Evolutionary conservation across 2,329 filamentous ascomycete species (phyloP).

Genomic region (Paracoccidioides lutzii): DNA sequence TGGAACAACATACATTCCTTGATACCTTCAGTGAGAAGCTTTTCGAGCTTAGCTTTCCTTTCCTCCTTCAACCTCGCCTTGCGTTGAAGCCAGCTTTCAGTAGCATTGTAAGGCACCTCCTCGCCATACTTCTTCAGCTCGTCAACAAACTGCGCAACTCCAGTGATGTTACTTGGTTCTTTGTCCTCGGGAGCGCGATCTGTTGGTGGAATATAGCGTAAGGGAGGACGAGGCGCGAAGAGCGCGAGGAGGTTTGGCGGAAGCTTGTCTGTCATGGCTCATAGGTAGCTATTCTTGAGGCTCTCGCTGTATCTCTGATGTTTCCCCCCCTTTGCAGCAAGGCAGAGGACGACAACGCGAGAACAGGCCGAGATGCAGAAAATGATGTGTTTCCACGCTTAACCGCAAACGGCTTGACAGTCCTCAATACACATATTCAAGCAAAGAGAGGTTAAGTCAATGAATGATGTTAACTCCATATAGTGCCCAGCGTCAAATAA

Average conservation of each 20-base stretch:
- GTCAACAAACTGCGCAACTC: conserved; percentile 62
- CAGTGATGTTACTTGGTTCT: conserved; percentile 57
- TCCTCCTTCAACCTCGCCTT: conserved; percentile 74
- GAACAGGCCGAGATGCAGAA: no score
- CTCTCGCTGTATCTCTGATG: neutral
- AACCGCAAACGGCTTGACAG: neutral
- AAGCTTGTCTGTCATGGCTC: conserved; percentile 83
- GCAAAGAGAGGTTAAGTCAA: neutral
- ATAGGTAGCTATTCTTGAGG: neutral
- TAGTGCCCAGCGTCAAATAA: neutral
- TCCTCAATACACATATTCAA: neutral
- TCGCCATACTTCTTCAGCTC: conserved; percentile 66
- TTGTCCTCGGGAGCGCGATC: conserved; percentile 76
- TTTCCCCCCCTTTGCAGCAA: neutral
- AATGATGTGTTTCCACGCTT: neutral
- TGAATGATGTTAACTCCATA: neutral
- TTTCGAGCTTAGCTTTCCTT: conserved; percentile 57
- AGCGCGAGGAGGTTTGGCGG: conserved; percentile 84
- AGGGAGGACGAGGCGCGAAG: conserved; percentile 83
- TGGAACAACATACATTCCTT: conserved; percentile 44
- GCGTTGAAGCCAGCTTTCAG: conserved; percentile 84
- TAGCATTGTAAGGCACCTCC: conserved; percentile 62
- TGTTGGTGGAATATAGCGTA: conserved; percentile 74
- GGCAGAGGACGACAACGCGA: no score
- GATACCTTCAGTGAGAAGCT: conserved; percentile 50